These are phyloP conservation scores for Diplodia intermedia DNA, from an alignment of 2,329 filamentous ascomycete genomes.

Conservation along the genomic window DNA sequence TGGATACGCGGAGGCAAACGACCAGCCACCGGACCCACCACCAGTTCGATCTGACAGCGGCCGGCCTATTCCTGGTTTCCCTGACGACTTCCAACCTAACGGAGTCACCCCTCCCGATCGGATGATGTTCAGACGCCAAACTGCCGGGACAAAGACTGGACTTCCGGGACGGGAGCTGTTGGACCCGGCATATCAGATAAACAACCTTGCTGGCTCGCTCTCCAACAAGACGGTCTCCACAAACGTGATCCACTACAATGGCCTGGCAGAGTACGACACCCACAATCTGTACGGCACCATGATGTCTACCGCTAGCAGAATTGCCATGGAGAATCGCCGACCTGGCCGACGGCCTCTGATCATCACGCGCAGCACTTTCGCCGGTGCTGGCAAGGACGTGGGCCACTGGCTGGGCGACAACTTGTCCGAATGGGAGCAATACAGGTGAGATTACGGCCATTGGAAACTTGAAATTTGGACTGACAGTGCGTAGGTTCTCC, in stretches of 20 bases:
- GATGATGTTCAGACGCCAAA: slow-evolving; percentile 35
- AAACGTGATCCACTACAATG: slow-evolving; percentile 71
- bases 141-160: slow-evolving; percentile 58
- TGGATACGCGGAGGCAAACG: slow-evolving; percentile 47
- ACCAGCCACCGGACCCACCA: slow-evolving; percentile 67
- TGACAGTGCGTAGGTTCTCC: slow-evolving; percentile 38
- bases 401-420: slow-evolving; percentile 69
- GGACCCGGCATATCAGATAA: slow-evolving; percentile 69
- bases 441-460: slow-evolving; percentile 40
- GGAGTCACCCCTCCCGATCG: background rate
- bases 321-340: slow-evolving; percentile 70
- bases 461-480: background rate
- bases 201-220: slow-evolving; percentile 62
- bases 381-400: slow-evolving; percentile 69
- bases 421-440: slow-evolving; percentile 52
- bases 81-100: slow-evolving; percentile 68
- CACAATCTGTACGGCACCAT: slow-evolving; percentile 79
- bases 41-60: slow-evolving; percentile 67
- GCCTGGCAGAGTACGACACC: slow-evolving; percentile 73
- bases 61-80: slow-evolving; percentile 72
- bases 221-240: slow-evolving; percentile 64
- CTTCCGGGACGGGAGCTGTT: slow-evolving; percentile 69
- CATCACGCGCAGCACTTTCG: slow-evolving; percentile 78
- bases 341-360: slow-evolving; percentile 71
- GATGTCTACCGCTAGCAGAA: slow-evolving; percentile 72